Base-by-base conservation (phyloP, 2,329 filamentous ascomycete species). In the Alternaria sp. region DNA sequence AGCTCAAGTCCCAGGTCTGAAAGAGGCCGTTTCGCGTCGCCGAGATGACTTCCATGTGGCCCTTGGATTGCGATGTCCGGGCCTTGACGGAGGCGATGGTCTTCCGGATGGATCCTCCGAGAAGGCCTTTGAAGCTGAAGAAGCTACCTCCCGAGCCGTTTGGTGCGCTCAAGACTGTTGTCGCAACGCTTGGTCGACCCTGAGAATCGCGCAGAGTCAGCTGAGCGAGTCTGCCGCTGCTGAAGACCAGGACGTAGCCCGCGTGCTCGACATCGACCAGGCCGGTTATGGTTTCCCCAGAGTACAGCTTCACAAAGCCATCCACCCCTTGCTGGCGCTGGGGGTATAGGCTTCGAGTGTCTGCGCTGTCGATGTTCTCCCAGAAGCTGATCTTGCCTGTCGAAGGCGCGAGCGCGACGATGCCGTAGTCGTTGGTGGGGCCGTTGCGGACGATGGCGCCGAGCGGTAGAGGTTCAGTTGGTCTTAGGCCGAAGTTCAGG, bases 281-380 rank as follows among this genome's bases (percentile, higher is more conserved):
- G 60, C 93, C 89, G 6, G 88, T 88, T 10, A 94, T 89, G 53
- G 86, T 86, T 79, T 99, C 96, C 49, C 92, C 91, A 0, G 90
- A 91, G 57, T 90, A 88, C 81, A 97, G 72, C 65, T 91, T 91
- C 65, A 97, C 88, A 3, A 83, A 83, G 49, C 92, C 89, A 73
- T 96, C 93, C 15, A 97, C 88, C 15, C 92, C 92, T 67, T 89
- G 90, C 68, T 91, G 89, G 73, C 92, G 91, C 76, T 96, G 91
- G 68, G 91, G 90, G 73, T 95, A 92, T 44, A 96, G 88, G 66
- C 92, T 92, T 59, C 96, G 86, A 1, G 93, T 93, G 43, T 93
- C 92, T 10, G 93, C 93, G 78, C 90, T 93, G 59, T 95, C 93
- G 67, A 98, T 92, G 43, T 93, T 96, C 78, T 98, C 96, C 93